Base-by-base conservation (phyloP, 805 yeast species). In the Candida montana region DNA sequence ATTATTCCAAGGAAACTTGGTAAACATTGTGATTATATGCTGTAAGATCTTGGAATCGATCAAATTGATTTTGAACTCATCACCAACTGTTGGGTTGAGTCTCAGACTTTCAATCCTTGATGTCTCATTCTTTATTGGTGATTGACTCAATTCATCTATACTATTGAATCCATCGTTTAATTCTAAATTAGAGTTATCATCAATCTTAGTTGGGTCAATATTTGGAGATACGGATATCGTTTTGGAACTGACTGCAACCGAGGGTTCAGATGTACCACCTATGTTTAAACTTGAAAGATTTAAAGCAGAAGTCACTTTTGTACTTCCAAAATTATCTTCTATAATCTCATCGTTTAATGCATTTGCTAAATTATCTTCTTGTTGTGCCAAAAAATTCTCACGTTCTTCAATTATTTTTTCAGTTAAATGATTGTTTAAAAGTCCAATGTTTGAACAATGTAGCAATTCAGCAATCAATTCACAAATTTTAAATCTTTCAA, bases 361-460 rank as follows among this genome's bases (percentile, higher is more conserved):
- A 37, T 37, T 50, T 19, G 60, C 52, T 29, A 54, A 39, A 30
- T 51, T 48, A 17, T 55, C 38, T 11, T 59, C 50, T 31, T 53
- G 56, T 19, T 51, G 52, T 39, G 37, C 62, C 31, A 96, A 71
- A 45, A 80, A 76, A 9, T 59, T 61, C 52, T 91, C 96, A 33
- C 97, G 75, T 45, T 83, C 81, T 28, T 66, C 60, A 20, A 89
- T 76, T 27, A 88, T 72, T 35, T 68, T 68, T 55, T 86, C 81
- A 39, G 90, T 90, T 30, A 73, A 69, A 27, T 75, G 77, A 46
- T 90, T 90, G 60, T 91, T 93, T 44, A 93, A 72, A 23, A 93
- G 69, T 3, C 85, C 86, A 95, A 93, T 93, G 63, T 93, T 93
- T 10, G 96, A 88, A 58, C 99, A 93, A 63, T 93, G 99, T 39